phyloP scores from a whole-genome alignment of 352 stramenopile genomes.

The Globisporangium nodosum region DNA sequence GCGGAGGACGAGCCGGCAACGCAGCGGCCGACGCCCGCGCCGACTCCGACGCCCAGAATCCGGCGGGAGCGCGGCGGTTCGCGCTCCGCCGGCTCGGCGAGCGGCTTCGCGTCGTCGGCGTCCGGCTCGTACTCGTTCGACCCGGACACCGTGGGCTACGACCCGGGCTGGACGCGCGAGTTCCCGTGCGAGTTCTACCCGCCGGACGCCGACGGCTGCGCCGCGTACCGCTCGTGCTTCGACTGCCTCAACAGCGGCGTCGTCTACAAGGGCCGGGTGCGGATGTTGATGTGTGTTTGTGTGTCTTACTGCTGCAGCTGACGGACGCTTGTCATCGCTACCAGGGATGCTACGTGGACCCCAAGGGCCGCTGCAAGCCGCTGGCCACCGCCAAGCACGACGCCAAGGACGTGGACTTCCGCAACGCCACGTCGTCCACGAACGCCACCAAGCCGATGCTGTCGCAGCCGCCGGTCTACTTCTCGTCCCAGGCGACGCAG shows the following conservation, averaged over 20 bases:
- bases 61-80: constrained; percentile 1
- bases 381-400: constrained; percentile 7
- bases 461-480: constrained; percentile 16
- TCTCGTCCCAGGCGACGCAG: constrained; percentile 18
- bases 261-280: constrained; percentile 15
- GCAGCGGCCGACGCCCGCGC: not conserved
- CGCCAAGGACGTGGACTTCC: constrained; percentile 24
- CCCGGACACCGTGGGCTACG: constrained; percentile 14
- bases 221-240: constrained; percentile 39
- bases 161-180: constrained; percentile 13
- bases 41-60: not conserved
- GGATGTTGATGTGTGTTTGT: constrained; percentile 14
- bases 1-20: not conserved
- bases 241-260: constrained; percentile 36
- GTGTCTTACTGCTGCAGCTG: constrained; percentile 1
- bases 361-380: constrained; percentile 7
- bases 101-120: constrained; percentile 10
- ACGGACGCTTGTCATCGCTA: not conserved
- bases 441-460: constrained; percentile 13
- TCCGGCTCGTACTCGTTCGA: constrained; percentile 13
- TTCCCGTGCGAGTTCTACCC: constrained; percentile 38
- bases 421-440: constrained; percentile 12
- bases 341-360: constrained; percentile 17
- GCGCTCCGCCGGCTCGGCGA: constrained; percentile 2
- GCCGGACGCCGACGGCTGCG: constrained; percentile 27